Evolutionary conservation across 2,329 filamentous ascomycete genomes (phyloP).

Genomic region (Xylogone sp.): DNA sequence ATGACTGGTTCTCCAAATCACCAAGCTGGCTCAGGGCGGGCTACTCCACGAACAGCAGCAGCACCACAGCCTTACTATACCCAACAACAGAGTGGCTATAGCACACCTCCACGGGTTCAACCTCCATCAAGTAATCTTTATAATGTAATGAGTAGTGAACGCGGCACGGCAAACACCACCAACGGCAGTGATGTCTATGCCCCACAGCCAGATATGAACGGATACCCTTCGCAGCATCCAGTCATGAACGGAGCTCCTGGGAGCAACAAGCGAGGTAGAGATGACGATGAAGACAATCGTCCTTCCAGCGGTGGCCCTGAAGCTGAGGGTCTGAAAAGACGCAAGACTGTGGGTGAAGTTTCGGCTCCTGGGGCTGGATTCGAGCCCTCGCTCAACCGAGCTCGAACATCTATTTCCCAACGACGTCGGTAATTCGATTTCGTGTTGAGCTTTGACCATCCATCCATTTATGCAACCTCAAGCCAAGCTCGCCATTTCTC

Average conservation of each 20-base stretch:
- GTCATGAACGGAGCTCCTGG: slow-evolving; percentile 58
- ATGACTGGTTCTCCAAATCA: slow-evolving; percentile 79
- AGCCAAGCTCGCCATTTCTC: background rate
- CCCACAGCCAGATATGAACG: slow-evolving; percentile 61
- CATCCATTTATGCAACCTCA: slow-evolving; percentile 1
- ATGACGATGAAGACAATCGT: slow-evolving; percentile 48
- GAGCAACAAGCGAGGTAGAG: slow-evolving; percentile 39
- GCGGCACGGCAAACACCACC: slow-evolving; percentile 62
- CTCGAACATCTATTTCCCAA: slow-evolving; percentile 41
- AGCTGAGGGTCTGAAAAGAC: slow-evolving; percentile 67
- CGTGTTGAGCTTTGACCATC: background rate
- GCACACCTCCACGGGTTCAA: slow-evolving; percentile 69
- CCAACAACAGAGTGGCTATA: slow-evolving; percentile 59
- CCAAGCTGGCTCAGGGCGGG: slow-evolving; percentile 75
- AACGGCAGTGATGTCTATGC: slow-evolving; percentile 67
- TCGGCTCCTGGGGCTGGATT: slow-evolving; percentile 48
- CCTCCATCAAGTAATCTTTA: slow-evolving; percentile 78
- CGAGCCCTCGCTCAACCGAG: slow-evolving; percentile 43
- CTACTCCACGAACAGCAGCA: slow-evolving; percentile 77
- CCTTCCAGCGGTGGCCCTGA: slow-evolving; percentile 55
- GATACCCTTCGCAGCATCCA: slow-evolving; percentile 60
- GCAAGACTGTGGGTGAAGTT: slow-evolving; percentile 70
- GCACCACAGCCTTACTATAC: slow-evolving; percentile 71
- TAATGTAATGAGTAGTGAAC: slow-evolving; percentile 82
- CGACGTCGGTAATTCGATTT: slow-evolving; percentile 23